These are phyloP conservation scores for Neonectria faginata DNA, from an alignment of 2,329 filamentous ascomycete genomes.

Conservation along the genomic window DNA sequence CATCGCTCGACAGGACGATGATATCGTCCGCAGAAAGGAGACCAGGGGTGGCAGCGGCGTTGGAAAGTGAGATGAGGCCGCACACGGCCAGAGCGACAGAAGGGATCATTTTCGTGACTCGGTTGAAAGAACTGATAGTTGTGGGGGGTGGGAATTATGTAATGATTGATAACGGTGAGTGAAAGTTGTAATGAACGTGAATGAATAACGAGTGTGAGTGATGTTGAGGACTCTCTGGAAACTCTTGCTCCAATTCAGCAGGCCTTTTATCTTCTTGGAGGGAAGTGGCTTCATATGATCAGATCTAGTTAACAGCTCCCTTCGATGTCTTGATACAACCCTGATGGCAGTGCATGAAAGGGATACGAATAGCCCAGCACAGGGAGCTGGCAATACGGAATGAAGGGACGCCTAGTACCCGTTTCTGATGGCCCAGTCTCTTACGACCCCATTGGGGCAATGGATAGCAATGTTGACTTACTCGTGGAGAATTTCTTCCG, in stretches of 20 bases:
- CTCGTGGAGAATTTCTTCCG: background rate
- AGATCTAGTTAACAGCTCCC: no score
- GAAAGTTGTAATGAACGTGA: background rate
- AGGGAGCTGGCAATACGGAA: constrained; percentile 21
- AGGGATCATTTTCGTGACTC: constrained; percentile 30
- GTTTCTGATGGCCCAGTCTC: background rate
- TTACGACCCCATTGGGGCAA: background rate
- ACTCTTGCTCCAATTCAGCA: background rate
- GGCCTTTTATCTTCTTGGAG: background rate
- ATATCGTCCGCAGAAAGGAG: constrained; percentile 33
- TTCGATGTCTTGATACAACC: background rate
- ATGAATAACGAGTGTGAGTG: constrained; percentile 8
- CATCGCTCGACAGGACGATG: constrained; percentile 36
- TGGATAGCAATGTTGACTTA: constrained; percentile 6
- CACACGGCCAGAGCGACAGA: constrained; percentile 31
- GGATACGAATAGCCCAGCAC: background rate
- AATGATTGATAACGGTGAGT: background rate
- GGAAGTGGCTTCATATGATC: background rate
- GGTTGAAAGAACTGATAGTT: constrained; percentile 3
- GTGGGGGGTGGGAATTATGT: background rate
- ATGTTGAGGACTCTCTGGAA: background rate
- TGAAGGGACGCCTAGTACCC: background rate
- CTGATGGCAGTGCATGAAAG: background rate
- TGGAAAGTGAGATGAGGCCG: constrained; percentile 32
- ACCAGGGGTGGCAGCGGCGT: constrained; percentile 27